Percentiles rank a stretch among this genome's conserved stretches.
Evolutionary conservation across 2,329 filamentous ascomycete species (phyloP).

Genomic region (Aspergillus eucalypticola): DNA sequence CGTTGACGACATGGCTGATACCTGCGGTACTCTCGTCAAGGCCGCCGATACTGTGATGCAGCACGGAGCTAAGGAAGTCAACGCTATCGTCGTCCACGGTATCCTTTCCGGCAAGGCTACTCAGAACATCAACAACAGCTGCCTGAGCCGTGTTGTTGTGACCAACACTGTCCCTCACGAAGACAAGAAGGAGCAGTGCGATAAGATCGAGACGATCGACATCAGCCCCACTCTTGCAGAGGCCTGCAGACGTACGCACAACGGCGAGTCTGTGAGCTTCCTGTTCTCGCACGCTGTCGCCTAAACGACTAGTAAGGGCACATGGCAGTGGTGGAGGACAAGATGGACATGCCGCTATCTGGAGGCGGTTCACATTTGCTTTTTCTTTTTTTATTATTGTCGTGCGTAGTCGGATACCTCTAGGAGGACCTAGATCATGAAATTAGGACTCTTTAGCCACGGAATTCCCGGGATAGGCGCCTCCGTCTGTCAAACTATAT

Average conservation of each 20-base stretch:
- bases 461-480: neutral
- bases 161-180: conserved; percentile 85
- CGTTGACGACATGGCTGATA: conserved; percentile 97
- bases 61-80: conserved; percentile 82
- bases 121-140: conserved; percentile 77
- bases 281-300: conserved; percentile 52
- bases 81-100: conserved; percentile 93
- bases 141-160: conserved; percentile 76
- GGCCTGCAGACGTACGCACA: conserved; percentile 52
- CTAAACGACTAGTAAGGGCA: conserved; percentile 20
- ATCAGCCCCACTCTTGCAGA: conserved; percentile 72
- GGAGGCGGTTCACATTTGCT: conserved; percentile 2
- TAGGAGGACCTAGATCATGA: neutral
- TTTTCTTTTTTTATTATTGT: neutral
- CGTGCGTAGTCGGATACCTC: neutral
- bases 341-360: neutral
- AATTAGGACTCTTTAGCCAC: neutral
- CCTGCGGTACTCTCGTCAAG: conserved; percentile 84
- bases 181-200: conserved; percentile 76
- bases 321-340: neutral
- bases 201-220: conserved; percentile 85
- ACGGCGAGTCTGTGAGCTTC: conserved; percentile 55
- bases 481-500: neutral
- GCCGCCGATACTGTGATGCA: conserved; percentile 85
- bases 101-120: conserved; percentile 88